Percentiles rank a stretch among this genome's conserved stretches.
Conservation (phyloP, 768 basidiomycete genomes). For the Rhizopogon sp. region DNA sequence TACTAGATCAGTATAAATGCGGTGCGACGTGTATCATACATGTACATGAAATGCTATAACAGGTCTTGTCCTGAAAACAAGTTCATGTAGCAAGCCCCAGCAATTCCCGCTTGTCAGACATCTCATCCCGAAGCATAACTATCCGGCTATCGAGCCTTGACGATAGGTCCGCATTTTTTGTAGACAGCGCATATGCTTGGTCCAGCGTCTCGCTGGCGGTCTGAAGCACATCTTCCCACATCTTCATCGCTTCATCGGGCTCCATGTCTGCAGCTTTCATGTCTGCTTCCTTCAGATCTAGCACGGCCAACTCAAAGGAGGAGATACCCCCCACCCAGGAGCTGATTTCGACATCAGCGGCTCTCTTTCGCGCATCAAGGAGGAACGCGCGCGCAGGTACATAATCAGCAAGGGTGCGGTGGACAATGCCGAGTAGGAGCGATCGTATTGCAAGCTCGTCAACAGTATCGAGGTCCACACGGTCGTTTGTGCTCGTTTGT, state of each 20-base stretch:
- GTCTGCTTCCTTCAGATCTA: constrained; percentile 63
- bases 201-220: constrained; percentile 48
- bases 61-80: background rate
- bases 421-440: constrained; percentile 62
- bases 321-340: constrained; percentile 68
- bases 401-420: constrained; percentile 52
- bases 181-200: constrained; percentile 39
- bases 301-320: constrained; percentile 64
- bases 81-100: constrained; percentile 16
- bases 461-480: constrained; percentile 52
- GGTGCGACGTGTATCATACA: background rate
- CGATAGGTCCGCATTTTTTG: constrained; percentile 56
- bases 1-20: too few relatives aligned
- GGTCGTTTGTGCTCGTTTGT: background rate
- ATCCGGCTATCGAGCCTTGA: constrained; percentile 68
- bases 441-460: constrained; percentile 70
- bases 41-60: background rate
- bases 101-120: constrained; percentile 54
- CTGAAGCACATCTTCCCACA: constrained; percentile 48
- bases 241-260: constrained; percentile 12
- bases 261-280: constrained; percentile 28
- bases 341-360: constrained; percentile 39
- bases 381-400: constrained; percentile 43
- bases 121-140: constrained; percentile 67
- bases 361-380: constrained; percentile 42